Evolutionary conservation across 1,139 yeast genomes (phyloP).

Genomic region (Meyerozyma smithsonii): DNA sequence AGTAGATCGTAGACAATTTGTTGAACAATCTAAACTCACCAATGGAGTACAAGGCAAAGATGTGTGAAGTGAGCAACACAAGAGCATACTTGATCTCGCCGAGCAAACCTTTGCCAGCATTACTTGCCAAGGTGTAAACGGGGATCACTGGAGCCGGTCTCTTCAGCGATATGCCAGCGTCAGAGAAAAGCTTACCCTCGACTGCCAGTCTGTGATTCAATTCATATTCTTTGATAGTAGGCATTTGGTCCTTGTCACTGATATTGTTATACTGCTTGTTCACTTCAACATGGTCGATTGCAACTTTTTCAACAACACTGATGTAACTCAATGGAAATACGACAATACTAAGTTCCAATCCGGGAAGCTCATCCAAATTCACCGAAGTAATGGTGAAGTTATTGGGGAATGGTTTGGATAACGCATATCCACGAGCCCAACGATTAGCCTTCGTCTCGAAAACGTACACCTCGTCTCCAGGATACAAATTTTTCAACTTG

Average conservation of each 20-base stretch:
- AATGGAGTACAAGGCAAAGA: conserved; percentile 65
- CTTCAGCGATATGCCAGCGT: conserved; percentile 1
- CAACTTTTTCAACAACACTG: conserved; percentile 29
- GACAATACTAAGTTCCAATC: conserved; percentile 43
- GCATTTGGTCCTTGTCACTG: conserved; percentile 30
- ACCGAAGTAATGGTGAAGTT: conserved; percentile 62
- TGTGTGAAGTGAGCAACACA: conserved; percentile 55
- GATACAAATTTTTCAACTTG: conserved; percentile 53
- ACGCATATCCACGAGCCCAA: conserved; percentile 80
- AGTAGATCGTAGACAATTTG: conserved; percentile 49
- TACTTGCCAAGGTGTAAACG: conserved; percentile 28
- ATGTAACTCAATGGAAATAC: conserved; percentile 61
- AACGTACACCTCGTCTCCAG: conserved; percentile 78
- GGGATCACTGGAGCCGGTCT: conserved; percentile 33
- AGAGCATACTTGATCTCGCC: conserved; percentile 58
- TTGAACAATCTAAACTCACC: conserved; percentile 62
- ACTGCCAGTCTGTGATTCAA: conserved; percentile 28
- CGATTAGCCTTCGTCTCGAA: conserved; percentile 62
- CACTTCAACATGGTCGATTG: conserved; percentile 22
- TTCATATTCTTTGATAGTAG: conserved; percentile 44
- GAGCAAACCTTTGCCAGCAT: conserved; percentile 36
- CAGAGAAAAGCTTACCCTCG: conserved; percentile 16
- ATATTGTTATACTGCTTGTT: conserved; percentile 31
- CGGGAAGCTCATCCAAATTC: conserved; percentile 60
- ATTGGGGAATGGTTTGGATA: conserved; percentile 60